Conservation (phyloP, 495 filamentous ascomycete genomes). For the Glonium stellatum region DNA sequence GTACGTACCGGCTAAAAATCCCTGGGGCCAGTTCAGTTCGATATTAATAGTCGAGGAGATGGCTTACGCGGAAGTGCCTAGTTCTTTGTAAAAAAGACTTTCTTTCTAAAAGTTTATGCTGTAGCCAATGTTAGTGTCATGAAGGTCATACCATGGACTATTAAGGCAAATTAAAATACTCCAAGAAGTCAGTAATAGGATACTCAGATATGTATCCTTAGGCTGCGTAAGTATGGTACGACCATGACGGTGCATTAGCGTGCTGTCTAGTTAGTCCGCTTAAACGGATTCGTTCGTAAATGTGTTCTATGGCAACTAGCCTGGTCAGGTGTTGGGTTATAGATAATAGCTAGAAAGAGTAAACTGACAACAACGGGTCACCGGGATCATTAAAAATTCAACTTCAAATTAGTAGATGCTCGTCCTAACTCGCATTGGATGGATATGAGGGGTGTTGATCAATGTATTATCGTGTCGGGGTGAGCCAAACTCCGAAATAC, state of each 20-base stretch:
- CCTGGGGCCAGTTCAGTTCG: background rate
- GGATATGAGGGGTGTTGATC: background rate
- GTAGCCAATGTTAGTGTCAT: background rate
- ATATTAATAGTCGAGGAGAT: too few relatives aligned
- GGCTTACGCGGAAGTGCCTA: background rate
- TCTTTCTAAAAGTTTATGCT: background rate
- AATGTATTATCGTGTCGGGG: too few relatives aligned
- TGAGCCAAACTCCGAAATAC: too few relatives aligned
- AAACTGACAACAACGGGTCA: background rate
- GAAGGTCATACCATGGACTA: background rate
- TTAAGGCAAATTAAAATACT: too few relatives aligned
- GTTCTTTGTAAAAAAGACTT: background rate
- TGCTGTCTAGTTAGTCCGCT: too few relatives aligned
- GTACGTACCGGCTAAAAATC: background rate
- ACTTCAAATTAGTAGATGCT: background rate
- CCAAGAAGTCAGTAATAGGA: too few relatives aligned
- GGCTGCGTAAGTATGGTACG: too few relatives aligned
- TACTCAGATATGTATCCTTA: too few relatives aligned
- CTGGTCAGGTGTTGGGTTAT: background rate
- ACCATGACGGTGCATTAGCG: too few relatives aligned
- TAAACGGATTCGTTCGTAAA: background rate
- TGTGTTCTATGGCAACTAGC: background rate
- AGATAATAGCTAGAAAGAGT: background rate
- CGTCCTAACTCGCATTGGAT: background rate
- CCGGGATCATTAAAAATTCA: background rate